Evolutionary conservation across 257 asterid genomes (phyloP), one percentile per base, ranked within the genome.

Genomic region (Petunia axillaris): DNA sequence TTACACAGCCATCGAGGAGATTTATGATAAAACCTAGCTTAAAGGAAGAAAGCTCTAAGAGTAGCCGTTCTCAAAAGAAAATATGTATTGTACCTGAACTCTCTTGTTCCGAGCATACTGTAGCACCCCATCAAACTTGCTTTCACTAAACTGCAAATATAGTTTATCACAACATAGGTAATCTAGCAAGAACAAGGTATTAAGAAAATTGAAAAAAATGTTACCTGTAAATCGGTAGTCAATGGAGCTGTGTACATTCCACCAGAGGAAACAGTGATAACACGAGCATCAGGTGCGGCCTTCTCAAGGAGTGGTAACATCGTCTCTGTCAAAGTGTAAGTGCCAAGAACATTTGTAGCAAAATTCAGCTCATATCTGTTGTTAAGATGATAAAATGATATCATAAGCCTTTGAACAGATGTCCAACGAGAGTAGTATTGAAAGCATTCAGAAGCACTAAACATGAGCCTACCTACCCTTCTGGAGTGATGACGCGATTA

Each of bases 181-280:
- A 39, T 15, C 80, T 59, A 80, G 13, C 39, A 64, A 64, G 54
- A 66, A 43, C 64, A 36, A 75, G 13, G 46, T 46, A 44, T 13
- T 36, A 5, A 37, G 75, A 74, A 16, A 76, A 44, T 63, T 16
- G n/a, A 14, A 58, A 77, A n/a, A 3, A 4, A 9, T 8, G 48
- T 60, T 76, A 86, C 99, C 87, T 95, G 96, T 59, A 93, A 79
- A 89, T 95, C 96, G 40, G 90, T 91, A 54, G 79, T 85, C 85
- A 95, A 85, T 81, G 97, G 99, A 75, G 91, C 55, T n/a, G 97
- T 86, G 64, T 95, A 95, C 99, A 95, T 95, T 87, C 99, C 99
- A 5, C 98, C 99, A 0, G 98, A 92, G 60, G 99, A 46, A 84
- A 95, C 98, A 55, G 97, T 92, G 82, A 95, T 91, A 54, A 95